Conservation (phyloP, 2,329 filamentous ascomycete species). For the Beauveria brongniartii region DNA sequence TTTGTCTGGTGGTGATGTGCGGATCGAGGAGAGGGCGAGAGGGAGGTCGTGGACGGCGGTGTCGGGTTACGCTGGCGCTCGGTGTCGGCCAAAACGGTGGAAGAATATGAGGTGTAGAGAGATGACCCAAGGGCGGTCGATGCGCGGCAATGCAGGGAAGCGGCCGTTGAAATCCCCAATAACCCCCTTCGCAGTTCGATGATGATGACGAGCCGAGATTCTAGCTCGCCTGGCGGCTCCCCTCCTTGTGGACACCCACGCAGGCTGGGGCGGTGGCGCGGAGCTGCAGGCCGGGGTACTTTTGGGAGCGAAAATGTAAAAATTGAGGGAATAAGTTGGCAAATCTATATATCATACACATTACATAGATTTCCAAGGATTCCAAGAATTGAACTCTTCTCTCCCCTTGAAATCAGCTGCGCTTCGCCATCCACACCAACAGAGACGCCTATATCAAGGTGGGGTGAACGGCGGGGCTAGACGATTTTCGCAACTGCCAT, state of each 20-base stretch:
- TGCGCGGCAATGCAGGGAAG: background rate
- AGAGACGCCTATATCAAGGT: background rate
- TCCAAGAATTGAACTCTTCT: too few species aligned
- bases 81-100: background rate
- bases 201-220: slow-evolving; percentile 7
- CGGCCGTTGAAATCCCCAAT: background rate
- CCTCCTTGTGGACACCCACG: slow-evolving; percentile 8
- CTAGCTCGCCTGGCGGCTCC: background rate
- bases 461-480: slow-evolving; percentile 8
- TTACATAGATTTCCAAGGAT: too few species aligned
- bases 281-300: background rate
- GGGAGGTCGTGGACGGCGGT: background rate
- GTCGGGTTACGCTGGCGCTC: background rate
- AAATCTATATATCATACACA: too few species aligned
- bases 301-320: background rate
- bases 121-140: background rate
- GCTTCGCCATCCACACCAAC: background rate
- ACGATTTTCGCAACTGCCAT: slow-evolving; percentile 3
- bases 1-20: background rate
- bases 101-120: background rate
- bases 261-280: slow-evolving; percentile 8
- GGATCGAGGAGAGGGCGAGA: background rate
- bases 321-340: too few species aligned
- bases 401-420: background rate
- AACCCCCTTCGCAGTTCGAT: background rate